A percentile compares a stretch with the other conserved stretches of the same genome.
Conservation (phyloP, 306 rosid species). For the Vigna mungo region DNA sequence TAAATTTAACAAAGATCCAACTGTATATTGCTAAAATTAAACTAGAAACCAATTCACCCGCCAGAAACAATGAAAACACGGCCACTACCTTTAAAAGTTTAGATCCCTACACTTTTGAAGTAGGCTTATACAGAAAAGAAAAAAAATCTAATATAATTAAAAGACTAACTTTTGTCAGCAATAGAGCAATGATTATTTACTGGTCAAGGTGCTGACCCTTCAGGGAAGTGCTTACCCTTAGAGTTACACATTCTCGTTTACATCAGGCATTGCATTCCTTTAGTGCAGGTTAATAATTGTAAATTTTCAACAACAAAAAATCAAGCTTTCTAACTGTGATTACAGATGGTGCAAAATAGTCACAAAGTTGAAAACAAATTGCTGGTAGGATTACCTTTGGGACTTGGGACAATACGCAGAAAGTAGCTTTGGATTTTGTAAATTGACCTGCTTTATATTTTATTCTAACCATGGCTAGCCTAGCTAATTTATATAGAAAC, state of each 20-base stretch:
- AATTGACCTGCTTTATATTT: conserved; percentile 14
- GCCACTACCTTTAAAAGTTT: neutral
- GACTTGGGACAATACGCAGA: conserved; percentile 8
- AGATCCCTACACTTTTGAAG: conserved; percentile 9
- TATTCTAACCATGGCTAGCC: neutral
- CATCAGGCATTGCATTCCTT: neutral
- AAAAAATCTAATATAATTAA: neutral
- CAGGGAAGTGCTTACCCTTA: neutral
- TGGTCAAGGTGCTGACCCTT: no score
- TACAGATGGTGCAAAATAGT: neutral
- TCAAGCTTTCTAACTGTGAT: neutral
- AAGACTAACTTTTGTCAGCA: neutral
- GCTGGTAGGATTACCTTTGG: neutral
- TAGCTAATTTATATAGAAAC: neutral
- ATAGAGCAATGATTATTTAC: neutral
- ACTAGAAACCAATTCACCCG: conserved; percentile 9
- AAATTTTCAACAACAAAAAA: neutral
- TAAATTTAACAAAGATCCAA: conserved; percentile 9
- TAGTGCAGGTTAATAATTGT: neutral
- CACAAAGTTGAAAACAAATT: neutral
- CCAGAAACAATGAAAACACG: conserved; percentile 21
- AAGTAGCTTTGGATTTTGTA: neutral
- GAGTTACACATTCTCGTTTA: neutral
- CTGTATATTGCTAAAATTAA: conserved; percentile 26
- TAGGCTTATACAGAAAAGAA: neutral